Base-by-base conservation (phyloP, 257 asterid genomes). In the Paraleonurus japonicus region DNA sequence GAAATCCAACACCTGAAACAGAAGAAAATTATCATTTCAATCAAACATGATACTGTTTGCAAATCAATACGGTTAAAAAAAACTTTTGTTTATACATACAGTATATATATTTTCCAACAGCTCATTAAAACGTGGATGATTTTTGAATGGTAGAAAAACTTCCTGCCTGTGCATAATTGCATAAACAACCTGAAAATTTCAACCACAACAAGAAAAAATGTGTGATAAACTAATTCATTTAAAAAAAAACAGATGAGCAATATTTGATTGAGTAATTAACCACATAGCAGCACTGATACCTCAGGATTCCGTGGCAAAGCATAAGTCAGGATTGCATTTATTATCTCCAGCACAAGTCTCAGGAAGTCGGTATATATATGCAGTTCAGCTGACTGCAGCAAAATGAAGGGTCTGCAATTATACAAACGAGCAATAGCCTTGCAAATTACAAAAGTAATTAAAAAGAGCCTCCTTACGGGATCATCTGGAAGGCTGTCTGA, bases 101-200 rank as follows among this genome's bases (percentile, higher is more conserved):
- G 85, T 85, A 71, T 87, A 89, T 70, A 92, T 87, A 84, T 95
- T 95, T 74, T 95, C 98, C 83, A 95, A 84, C 84, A 92, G 87
- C 87, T 89, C 99, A 74, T 78, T 88, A 77, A 95, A 95, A 39
- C 97, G 97, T 65, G 98, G 99, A 81, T 95, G 98, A 68, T 82
- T 88, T 80, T 87, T 95, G 85, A 89, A 95, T 45, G 99, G 95
- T 77, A 86, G 94, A 83, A 95, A 92, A 41, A 95, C 89, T 80
- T 92, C 98, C 87, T 92, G 98, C 87, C 97, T 80, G 82, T 95
- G 99, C 96, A 95, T 92, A 71, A 95, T 85, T 75, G 98, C 98
- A 57, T 95, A 95, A 70, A 95, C 85, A 65, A 95, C 97, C 98
- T 94, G 91, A 81, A 80, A 79, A 65, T 41, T 24, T 68, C 43